Conservation (phyloP, 139 green algal species). For the Micractinium conductrix region DNA sequence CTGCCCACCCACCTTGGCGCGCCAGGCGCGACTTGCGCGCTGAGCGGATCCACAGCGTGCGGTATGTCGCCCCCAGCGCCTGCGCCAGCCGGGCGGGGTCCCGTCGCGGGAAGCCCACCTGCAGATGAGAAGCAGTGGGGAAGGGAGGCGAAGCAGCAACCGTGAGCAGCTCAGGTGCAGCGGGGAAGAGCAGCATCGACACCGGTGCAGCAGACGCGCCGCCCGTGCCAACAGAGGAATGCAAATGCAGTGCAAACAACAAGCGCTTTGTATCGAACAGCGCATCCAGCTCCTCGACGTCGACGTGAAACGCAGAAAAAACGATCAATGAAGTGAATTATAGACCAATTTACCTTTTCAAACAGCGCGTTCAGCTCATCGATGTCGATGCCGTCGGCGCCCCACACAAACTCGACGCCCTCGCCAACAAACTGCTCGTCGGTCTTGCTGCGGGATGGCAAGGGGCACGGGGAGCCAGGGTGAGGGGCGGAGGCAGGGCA, state of each 20-base stretch:
- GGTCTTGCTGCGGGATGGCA: constrained; percentile 66
- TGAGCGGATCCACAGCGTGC: constrained; percentile 70
- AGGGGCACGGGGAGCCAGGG: too few species aligned
- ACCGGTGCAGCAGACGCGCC: too few species aligned
- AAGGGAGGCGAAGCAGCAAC: too few species aligned
- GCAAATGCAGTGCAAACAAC: too few species aligned
- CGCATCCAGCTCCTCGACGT: too few species aligned
- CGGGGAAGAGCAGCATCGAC: too few species aligned
- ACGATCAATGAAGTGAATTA: too few species aligned
- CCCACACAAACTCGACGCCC: constrained; percentile 81
- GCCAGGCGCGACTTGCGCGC: constrained; percentile 57
- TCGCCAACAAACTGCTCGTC: constrained; percentile 69
- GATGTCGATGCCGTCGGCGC: constrained; percentile 63
- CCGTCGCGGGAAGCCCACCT: constrained; percentile 85
- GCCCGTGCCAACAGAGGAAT: too few species aligned
- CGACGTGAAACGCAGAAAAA: too few species aligned
- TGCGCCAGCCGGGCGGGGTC: constrained; percentile 71
- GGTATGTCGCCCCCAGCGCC: constrained; percentile 82
- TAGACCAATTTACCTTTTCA: constrained; percentile 60
- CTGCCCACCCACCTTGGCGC: constrained; percentile 50
- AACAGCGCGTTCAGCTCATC: constrained; percentile 90
- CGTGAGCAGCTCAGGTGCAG: too few species aligned
- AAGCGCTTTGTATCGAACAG: too few species aligned
- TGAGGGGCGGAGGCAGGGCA: too few species aligned
- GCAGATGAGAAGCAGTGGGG: not conserved